Conservation (phyloP, 2,329 filamentous ascomycete genomes). For the Pyricularia pennisetigena region DNA sequence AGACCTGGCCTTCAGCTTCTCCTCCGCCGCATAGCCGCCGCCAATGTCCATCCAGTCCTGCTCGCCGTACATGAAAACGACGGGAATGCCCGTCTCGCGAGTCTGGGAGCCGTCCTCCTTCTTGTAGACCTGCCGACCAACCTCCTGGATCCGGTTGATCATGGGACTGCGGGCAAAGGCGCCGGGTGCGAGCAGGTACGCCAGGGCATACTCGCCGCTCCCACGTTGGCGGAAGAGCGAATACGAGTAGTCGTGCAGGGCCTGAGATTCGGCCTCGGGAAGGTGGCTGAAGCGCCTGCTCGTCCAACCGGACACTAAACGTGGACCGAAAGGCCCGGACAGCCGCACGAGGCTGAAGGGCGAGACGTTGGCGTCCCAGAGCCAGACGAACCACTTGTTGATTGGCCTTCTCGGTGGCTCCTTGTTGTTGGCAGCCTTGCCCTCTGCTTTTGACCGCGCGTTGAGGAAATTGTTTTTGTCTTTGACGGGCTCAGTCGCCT, state of each 20-base stretch:
- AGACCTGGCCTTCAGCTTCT: constrained; percentile 65
- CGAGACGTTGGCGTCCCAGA: constrained; percentile 96
- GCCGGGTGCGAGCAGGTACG: constrained; percentile 87
- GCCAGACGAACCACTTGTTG: constrained; percentile 79
- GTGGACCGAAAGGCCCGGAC: constrained; percentile 79
- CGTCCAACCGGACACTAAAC: constrained; percentile 91
- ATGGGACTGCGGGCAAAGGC: constrained; percentile 84
- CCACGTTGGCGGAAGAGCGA: constrained; percentile 87
- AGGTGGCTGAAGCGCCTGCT: constrained; percentile 86
- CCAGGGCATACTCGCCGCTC: constrained; percentile 86
- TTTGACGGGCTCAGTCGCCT: constrained; percentile 27
- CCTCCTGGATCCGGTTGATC: constrained; percentile 75
- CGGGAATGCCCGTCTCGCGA: constrained; percentile 59
- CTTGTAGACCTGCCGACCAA: constrained; percentile 61
- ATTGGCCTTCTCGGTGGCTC: constrained; percentile 60
- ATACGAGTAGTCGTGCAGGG: constrained; percentile 89
- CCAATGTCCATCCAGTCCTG: constrained; percentile 98
- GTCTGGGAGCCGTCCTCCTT: constrained; percentile 19
- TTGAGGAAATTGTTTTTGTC: constrained; percentile 20
- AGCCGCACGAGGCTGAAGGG: constrained; percentile 87
- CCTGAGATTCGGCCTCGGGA: constrained; percentile 66
- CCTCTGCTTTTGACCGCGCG: constrained; percentile 14
- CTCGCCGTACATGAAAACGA: constrained; percentile 94
- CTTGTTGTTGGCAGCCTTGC: constrained; percentile 33
- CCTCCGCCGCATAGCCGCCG: constrained; percentile 70